Evolutionary conservation across 805 yeast genomes (phyloP).

Genomic region (Candida lessepsii): DNA sequence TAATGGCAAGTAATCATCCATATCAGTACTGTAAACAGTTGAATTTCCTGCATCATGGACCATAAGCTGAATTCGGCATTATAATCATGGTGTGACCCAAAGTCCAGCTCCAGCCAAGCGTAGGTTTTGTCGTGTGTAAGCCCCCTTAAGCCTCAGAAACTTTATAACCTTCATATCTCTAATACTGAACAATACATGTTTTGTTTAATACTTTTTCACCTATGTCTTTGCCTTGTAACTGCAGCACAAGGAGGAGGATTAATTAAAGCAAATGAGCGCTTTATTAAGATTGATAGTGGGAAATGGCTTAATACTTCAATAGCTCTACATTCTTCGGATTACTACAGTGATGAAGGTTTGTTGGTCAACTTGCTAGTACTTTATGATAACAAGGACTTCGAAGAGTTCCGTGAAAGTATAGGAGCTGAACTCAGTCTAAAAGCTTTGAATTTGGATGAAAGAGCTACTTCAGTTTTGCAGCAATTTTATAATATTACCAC

Average conservation of each 20-base stretch:
- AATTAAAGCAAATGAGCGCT: neutral
- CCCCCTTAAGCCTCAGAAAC: neutral
- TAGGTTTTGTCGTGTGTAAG: neutral
- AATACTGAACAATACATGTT: neutral
- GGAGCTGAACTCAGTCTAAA: neutral
- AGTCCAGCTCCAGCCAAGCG: no score
- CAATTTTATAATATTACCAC: neutral
- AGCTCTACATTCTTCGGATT: slow-evolving; percentile 1
- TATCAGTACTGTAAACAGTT: no score
- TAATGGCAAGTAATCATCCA: no score
- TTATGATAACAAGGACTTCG: slow-evolving; percentile 2
- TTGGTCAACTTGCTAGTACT: slow-evolving; percentile 4
- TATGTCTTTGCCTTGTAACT: neutral
- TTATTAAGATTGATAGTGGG: neutral
- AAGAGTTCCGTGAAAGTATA: neutral
- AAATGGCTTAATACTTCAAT: slow-evolving; percentile 4
- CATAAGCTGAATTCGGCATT: no score
- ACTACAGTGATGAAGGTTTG: slow-evolving; percentile 1
- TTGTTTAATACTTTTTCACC: neutral
- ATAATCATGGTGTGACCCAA: no score
- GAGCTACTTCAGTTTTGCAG: slow-evolving; percentile 1
- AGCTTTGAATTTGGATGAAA: neutral
- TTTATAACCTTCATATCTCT: neutral
- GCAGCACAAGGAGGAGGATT: slow-evolving; percentile 3
- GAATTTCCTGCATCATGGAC: no score